Base-by-base conservation (phyloP, 2,329 filamentous ascomycete species). In the Alternaria consortialis region DNA sequence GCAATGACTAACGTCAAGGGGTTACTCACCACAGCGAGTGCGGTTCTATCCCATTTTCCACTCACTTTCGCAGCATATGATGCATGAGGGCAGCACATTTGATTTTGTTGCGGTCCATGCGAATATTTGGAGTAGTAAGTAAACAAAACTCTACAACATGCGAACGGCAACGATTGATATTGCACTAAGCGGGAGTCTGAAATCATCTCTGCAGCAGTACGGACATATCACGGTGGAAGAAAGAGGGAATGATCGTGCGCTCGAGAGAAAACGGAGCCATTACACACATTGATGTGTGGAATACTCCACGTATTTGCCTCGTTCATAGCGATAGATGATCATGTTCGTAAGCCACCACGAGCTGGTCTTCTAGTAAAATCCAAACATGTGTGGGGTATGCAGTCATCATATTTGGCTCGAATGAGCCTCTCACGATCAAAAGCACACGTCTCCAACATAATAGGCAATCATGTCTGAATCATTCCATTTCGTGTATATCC, bases 401-500 rank as follows among this genome's bases (percentile, higher is more conserved):
- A 13, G 37, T 2, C 4, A 2, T 40, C 9, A 7, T 20, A 20
- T 1, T 6, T 27, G 25, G 20, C 40, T 20, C 40, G 5, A 2
- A 1, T 20, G 1, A 15, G 40, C 40, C 40, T 37, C 13, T 37
- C 46, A 50, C 13, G 31, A 20, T 37, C 2, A 7, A 50, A n/a
- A 5, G 20, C 13, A 50, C 32, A 37, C 27, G 5, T 42, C 20
- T 36, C 13, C 46, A 37, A 27, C 15, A 7, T 20, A 36, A 27
- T 11, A 13, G 8, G 20, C 25, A 7, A 13, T 50, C 31, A 47
- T 47, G 64, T 64, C 60, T 68, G 62, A 65, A 71, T 68, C 58
- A 59, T 67, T 72, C 31, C 64, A 70, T 73, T 72, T 63, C 63
- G 60, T 48, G 44, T 50, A 46, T 64, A 58, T 39, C 58, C 66